These are phyloP conservation scores for Pleurotus tuber-regium DNA, from an alignment of 768 basidiomycete genomes.

Conservation along the genomic window DNA sequence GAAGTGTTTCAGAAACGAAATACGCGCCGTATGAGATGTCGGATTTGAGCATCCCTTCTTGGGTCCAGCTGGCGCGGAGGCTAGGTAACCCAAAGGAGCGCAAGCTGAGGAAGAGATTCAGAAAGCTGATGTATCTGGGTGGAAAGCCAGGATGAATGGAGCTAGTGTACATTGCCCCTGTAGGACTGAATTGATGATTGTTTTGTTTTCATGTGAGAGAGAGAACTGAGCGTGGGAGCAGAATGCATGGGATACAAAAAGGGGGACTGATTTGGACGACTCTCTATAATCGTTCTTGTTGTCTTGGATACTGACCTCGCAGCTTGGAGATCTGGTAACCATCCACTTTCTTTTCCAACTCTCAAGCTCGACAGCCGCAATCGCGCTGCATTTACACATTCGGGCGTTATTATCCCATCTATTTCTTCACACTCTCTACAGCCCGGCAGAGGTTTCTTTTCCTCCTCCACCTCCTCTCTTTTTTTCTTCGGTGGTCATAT, in stretches of 20 bases:
- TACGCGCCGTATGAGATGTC: slow-evolving; percentile 69
- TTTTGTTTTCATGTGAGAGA: slow-evolving; percentile 14
- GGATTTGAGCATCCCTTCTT: slow-evolving; percentile 78
- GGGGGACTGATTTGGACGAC: too few species aligned
- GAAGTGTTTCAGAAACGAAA: slow-evolving; percentile 39
- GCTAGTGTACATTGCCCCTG: too few species aligned
- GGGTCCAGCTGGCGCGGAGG: slow-evolving; percentile 63
- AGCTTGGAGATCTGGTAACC: slow-evolving; percentile 32
- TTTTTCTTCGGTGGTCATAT: slow-evolving; percentile 20
- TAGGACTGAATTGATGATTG: too few species aligned
- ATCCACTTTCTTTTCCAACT: slow-evolving; percentile 9
- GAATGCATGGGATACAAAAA: slow-evolving; percentile 10
- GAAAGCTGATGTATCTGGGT: slow-evolving; percentile 72
- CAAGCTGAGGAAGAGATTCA: slow-evolving; percentile 63
- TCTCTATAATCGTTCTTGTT: slow-evolving; percentile 27
- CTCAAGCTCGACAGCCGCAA: slow-evolving; percentile 11
- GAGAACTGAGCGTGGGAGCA: slow-evolving; percentile 6
- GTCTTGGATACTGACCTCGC: slow-evolving; percentile 38
- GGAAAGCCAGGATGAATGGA: slow-evolving; percentile 14
- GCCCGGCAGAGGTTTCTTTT: slow-evolving; percentile 10
- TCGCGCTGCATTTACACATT: slow-evolving; percentile 11
- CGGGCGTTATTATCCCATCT: slow-evolving; percentile 10
- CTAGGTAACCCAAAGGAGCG: slow-evolving; percentile 50
- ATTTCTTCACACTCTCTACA: slow-evolving; percentile 11
- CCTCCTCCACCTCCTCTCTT: slow-evolving; percentile 15